These are phyloP conservation scores for Tolypocladium endophyticum DNA, from an alignment of 2,329 filamentous ascomycete genomes.

Conservation along the genomic window DNA sequence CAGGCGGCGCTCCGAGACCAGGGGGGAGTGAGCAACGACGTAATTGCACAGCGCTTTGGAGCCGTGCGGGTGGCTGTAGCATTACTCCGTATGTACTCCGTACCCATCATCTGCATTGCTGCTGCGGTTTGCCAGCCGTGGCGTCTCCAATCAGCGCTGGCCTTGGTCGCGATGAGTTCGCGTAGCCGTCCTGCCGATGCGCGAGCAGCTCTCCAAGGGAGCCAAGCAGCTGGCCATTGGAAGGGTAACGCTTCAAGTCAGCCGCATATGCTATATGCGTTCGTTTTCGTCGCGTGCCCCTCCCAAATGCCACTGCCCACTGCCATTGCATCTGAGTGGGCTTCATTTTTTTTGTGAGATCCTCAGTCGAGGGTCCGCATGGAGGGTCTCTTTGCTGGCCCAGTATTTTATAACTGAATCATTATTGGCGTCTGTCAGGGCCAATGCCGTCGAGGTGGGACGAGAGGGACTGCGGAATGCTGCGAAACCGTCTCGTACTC, in stretches of 20 bases:
- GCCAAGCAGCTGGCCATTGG: background rate
- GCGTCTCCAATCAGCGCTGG: constrained; percentile 4
- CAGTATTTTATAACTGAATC: background rate
- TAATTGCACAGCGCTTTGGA: background rate
- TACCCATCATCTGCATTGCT: background rate
- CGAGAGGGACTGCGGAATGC: background rate
- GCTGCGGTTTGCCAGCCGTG: constrained; percentile 1
- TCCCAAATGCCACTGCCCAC: background rate
- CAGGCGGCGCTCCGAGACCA: background rate
- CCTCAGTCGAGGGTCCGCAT: background rate
- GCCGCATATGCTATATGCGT: background rate
- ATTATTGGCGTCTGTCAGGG: background rate
- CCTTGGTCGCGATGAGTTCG: constrained; percentile 5
- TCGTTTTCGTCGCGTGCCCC: background rate
- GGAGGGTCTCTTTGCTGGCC: background rate
- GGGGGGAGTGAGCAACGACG: background rate
- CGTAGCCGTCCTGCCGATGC: background rate
- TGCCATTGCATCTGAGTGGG: background rate
- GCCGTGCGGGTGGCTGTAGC: background rate
- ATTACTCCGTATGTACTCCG: background rate
- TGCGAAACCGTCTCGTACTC: background rate
- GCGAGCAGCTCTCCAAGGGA: background rate
- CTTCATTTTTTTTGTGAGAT: background rate
- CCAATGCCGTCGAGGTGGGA: background rate
- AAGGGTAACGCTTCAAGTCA: background rate